Conservation (phyloP, 2,329 filamentous ascomycete genomes). For the Neofusicoccum sp. region DNA sequence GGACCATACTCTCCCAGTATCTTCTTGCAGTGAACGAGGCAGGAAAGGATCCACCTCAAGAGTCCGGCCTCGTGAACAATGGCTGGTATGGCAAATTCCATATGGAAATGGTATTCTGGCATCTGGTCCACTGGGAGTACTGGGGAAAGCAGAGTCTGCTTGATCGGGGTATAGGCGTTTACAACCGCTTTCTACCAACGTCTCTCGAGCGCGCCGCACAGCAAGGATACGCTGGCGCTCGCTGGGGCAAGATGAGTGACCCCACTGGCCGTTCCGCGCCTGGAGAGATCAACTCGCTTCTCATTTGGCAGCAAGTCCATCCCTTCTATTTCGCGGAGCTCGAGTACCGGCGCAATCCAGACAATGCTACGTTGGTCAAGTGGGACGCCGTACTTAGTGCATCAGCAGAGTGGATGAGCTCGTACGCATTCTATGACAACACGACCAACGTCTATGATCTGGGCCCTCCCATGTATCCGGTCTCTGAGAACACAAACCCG, state of each 20-base stretch:
- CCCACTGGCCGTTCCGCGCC: slow-evolving; percentile 55
- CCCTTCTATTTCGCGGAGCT: slow-evolving; percentile 60
- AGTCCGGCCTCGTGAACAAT: slow-evolving; percentile 51
- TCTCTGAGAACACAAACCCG: slow-evolving; percentile 58
- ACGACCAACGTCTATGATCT: slow-evolving; percentile 54
- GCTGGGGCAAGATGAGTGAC: slow-evolving; percentile 59
- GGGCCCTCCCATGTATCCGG: slow-evolving; percentile 52
- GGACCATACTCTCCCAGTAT: slow-evolving; percentile 55
- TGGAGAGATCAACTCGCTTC: slow-evolving; percentile 59
- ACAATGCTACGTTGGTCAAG: slow-evolving; percentile 43
- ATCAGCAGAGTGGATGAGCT: slow-evolving; percentile 60
- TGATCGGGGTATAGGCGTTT: slow-evolving; percentile 48
- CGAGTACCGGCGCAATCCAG: slow-evolving; percentile 51
- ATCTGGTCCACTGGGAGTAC: slow-evolving; percentile 51
- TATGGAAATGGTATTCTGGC: slow-evolving; percentile 57
- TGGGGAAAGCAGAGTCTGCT: slow-evolving; percentile 51
- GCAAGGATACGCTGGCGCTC: slow-evolving; percentile 44
- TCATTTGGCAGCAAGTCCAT: slow-evolving; percentile 65
- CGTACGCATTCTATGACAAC: slow-evolving; percentile 55
- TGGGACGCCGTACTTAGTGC: slow-evolving; percentile 55
- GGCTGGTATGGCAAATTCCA: slow-evolving; percentile 59
- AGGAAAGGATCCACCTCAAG: slow-evolving; percentile 50
- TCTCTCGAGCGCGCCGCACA: slow-evolving; percentile 35
- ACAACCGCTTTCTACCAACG: slow-evolving; percentile 46
- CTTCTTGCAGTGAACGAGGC: slow-evolving; percentile 54